Percentiles rank a stretch among this genome's conserved stretches.
Conservation (phyloP, 2,329 filamentous ascomycete species). For the Ceratocystis eucalypticola region DNA sequence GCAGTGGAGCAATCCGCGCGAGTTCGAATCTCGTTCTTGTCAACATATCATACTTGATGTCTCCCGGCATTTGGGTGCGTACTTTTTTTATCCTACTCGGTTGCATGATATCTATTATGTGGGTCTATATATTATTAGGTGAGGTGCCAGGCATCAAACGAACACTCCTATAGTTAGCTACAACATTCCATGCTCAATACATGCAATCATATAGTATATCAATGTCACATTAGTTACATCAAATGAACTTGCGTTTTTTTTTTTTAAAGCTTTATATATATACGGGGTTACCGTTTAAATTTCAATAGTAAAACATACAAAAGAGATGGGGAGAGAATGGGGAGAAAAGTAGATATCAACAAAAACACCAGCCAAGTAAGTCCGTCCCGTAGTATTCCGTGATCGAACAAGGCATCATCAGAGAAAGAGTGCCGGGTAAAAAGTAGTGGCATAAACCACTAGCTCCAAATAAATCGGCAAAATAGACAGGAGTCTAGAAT, state of each 20-base stretch:
- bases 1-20: constrained; percentile 20
- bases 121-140: too few species aligned
- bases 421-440: not conserved
- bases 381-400: constrained; percentile 10
- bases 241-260: too few species aligned
- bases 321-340: not conserved
- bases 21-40: constrained; percentile 24
- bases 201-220: too few species aligned
- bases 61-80: too few species aligned
- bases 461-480: not conserved
- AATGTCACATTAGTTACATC: too few species aligned
- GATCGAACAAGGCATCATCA: constrained; percentile 5
- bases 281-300: not conserved
- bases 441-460: not conserved
- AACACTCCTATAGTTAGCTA: too few species aligned
- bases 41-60: not conserved
- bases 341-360: not conserved
- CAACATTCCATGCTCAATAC: too few species aligned
- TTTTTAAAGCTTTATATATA: not conserved
- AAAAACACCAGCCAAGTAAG: constrained; percentile 12
- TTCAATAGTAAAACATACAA: constrained; percentile 8
- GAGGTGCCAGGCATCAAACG: too few species aligned
- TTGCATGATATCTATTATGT: too few species aligned
- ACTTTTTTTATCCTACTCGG: too few species aligned
- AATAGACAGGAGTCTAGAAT: not conserved